These are phyloP conservation scores for Kitagawia praeruptora DNA, from an alignment of 129 eudicot genomes.

Conservation along the genomic window DNA sequence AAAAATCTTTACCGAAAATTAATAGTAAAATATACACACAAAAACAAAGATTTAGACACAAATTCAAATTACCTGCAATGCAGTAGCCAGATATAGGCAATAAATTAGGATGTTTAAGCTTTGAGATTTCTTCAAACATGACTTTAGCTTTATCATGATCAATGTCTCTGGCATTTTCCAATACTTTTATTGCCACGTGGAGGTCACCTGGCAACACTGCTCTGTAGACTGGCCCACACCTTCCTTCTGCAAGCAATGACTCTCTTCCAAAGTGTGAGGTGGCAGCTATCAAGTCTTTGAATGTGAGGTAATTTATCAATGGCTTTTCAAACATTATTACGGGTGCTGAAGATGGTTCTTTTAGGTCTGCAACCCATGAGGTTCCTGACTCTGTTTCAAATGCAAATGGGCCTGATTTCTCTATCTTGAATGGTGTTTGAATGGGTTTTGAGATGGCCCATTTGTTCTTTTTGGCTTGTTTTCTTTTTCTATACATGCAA, in stretches of 20 bases:
- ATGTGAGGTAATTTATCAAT: constrained; percentile 58
- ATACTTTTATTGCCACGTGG: constrained; percentile 97
- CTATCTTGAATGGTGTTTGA: constrained; percentile 57
- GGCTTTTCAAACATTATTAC: constrained; percentile 93
- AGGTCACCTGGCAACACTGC: constrained; percentile 94
- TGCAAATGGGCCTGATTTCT: constrained; percentile 85
- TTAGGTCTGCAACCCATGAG: constrained; percentile 84
- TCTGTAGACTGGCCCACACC: constrained; percentile 92
- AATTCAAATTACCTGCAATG: constrained; percentile 64
- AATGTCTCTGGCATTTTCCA: constrained; percentile 58
- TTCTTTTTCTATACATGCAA: constrained; percentile 38
- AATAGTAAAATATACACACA: neutral
- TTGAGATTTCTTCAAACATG: constrained; percentile 64
- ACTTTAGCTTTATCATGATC: constrained; percentile 45
- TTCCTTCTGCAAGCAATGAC: constrained; percentile 81
- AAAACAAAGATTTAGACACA: neutral
- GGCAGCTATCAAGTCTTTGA: constrained; percentile 88
- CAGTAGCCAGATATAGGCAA: constrained; percentile 86
- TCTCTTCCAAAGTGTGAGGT: constrained; percentile 91
- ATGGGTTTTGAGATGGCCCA: constrained; percentile 87
- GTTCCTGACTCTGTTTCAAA: constrained; percentile 96
- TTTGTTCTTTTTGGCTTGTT: constrained; percentile 39
- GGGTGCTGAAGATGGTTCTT: constrained; percentile 69
- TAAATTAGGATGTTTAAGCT: constrained; percentile 73
- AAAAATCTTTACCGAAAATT: neutral